Conservation (phyloP, 345 rosid genomes). For the Camelina laxa region DNA sequence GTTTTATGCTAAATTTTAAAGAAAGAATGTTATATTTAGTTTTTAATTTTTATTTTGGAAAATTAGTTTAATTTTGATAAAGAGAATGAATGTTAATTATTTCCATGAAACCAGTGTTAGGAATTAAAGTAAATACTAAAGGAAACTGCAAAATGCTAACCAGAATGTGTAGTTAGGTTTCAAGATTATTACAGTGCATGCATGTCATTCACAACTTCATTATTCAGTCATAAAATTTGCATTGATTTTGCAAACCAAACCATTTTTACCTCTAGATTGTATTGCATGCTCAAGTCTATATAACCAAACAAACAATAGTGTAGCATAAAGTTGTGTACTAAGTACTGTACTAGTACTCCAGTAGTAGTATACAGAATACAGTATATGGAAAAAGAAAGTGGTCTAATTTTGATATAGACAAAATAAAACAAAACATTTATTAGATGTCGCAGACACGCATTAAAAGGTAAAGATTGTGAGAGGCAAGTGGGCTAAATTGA, state of each 20-base stretch:
- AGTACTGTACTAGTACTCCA: too few relatives aligned
- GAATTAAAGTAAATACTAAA: too few relatives aligned
- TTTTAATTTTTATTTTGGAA: too few relatives aligned
- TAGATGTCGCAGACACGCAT: slow-evolving; percentile 1
- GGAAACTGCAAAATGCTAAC: too few relatives aligned
- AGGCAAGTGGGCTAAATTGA: not conserved
- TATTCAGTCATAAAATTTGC: not conserved
- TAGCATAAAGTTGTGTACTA: not conserved
- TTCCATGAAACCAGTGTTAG: too few relatives aligned
- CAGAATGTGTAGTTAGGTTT: not conserved
- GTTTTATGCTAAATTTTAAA: too few relatives aligned
- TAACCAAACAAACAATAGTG: not conserved
- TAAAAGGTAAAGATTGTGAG: not conserved
- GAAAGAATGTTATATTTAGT: too few relatives aligned
- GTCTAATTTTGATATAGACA: not conserved
- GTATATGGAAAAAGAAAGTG: not conserved
- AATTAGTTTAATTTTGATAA: too few relatives aligned
- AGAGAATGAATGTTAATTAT: too few relatives aligned
- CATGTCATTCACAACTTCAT: slow-evolving; percentile 2
- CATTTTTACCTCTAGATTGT: not conserved
- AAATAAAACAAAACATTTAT: not conserved
- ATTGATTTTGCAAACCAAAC: not conserved
- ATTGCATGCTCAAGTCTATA: not conserved
- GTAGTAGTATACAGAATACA: too few relatives aligned
- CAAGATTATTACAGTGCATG: not conserved